Percentiles rank a stretch among this genome's conserved stretches.
Conservation (phyloP, 768 basidiomycete genomes). For the Neoboletus subvelutipes region DNA sequence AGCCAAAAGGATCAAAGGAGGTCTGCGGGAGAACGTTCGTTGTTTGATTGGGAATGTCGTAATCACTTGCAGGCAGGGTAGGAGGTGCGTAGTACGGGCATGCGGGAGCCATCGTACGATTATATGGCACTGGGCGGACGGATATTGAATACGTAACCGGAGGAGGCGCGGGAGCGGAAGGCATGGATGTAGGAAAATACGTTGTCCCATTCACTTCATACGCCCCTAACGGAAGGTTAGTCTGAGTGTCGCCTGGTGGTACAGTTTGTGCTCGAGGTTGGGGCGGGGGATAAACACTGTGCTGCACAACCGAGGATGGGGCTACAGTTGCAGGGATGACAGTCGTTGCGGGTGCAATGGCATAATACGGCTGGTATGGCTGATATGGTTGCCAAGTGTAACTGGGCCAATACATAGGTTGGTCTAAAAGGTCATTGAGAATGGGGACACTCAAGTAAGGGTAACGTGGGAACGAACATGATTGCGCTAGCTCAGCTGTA, state of each 20-base stretch:
- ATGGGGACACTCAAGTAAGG: background rate
- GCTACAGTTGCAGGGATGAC: background rate
- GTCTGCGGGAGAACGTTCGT: background rate
- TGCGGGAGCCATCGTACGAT: conserved; percentile 1
- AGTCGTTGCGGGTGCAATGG: conserved; percentile 23
- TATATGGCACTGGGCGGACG: conserved; percentile 6
- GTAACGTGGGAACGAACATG: conserved; percentile 30
- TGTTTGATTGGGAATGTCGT: conserved; percentile 2
- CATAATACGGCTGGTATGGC: conserved; percentile 29
- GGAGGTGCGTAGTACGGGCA: conserved; percentile 15
- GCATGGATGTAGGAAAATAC: conserved; percentile 21
- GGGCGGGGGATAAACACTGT: background rate
- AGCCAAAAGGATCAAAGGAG: conserved; percentile 24
- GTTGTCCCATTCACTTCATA: conserved; percentile 32
- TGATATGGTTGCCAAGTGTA: conserved; percentile 17
- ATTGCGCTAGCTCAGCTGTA: conserved; percentile 30
- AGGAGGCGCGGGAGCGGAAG: background rate
- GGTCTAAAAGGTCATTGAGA: conserved; percentile 11
- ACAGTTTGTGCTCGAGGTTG: background rate
- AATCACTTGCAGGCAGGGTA: background rate
- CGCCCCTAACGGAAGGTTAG: conserved; percentile 14
- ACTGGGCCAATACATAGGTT: conserved; percentile 16
- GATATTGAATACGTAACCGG: conserved; percentile 8
- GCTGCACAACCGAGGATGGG: conserved; percentile 1
- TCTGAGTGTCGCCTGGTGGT: background rate